These are phyloP conservation scores for Wallacemonas rigidus DNA, from an alignment of 208 protist genomes.

Conservation along the genomic window DNA sequence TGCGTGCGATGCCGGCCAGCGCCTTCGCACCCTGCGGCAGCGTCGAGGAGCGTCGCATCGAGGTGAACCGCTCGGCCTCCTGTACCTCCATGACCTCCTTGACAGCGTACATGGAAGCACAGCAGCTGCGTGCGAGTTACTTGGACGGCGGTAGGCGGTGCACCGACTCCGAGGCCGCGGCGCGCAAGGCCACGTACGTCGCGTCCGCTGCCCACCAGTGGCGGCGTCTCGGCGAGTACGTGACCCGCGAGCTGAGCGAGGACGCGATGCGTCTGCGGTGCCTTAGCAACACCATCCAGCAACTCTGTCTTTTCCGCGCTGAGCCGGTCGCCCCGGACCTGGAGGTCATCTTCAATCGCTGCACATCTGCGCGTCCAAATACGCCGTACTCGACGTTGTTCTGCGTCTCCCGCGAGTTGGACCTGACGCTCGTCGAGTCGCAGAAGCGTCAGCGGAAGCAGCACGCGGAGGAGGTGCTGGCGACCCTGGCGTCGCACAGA, in stretches of 20 bases:
- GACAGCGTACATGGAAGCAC: conserved; percentile 24
- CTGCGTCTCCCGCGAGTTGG: conserved; percentile 38
- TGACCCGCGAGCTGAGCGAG: conserved; percentile 35
- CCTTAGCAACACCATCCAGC: conserved; percentile 27
- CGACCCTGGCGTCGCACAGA: conserved; percentile 27
- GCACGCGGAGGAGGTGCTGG: conserved; percentile 36
- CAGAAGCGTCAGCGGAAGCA: conserved; percentile 34
- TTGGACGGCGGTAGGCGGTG: not conserved
- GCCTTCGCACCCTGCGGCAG: conserved; percentile 19
- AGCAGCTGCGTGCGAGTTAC: conserved; percentile 31
- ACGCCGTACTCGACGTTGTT: conserved; percentile 14
- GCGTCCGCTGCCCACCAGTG: conserved; percentile 27
- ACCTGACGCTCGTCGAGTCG: conserved; percentile 35
- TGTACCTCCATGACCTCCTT: conserved; percentile 16
- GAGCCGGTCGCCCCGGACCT: conserved; percentile 10
- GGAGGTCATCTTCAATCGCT: conserved; percentile 14
- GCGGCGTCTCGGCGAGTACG: conserved; percentile 31
- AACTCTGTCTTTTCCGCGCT: conserved; percentile 40
- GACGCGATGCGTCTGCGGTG: conserved; percentile 26
- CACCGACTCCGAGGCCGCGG: conserved; percentile 17
- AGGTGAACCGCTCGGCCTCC: conserved; percentile 11
- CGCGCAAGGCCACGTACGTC: conserved; percentile 37
- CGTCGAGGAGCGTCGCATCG: conserved; percentile 20
- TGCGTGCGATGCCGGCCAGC: conserved; percentile 32
- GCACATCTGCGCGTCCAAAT: not conserved